A percentile compares a stretch with the other conserved stretches of the same genome.
These are phyloP conservation scores for Leccinum pachyderme DNA, from an alignment of 1,284 basidiomycete species.

Conservation along the genomic window DNA sequence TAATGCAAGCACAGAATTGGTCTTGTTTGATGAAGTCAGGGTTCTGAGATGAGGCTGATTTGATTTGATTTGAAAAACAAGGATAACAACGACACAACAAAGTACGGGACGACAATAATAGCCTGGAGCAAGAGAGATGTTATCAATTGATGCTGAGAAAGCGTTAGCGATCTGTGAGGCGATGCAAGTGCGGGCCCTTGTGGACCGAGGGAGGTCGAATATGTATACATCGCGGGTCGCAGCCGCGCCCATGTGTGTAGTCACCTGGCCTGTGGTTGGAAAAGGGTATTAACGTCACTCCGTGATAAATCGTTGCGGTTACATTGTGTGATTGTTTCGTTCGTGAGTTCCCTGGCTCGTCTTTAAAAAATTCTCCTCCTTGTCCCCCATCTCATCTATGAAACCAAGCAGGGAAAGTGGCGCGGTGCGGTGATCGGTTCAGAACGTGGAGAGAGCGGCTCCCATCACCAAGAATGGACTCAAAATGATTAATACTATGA, in stretches of 20 bases:
- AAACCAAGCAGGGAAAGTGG: background rate
- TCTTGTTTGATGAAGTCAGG: constrained; percentile 2
- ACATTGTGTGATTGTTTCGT: background rate
- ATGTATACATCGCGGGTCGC: background rate
- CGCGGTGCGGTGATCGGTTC: constrained; percentile 1
- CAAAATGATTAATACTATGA: background rate
- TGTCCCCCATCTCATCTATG: background rate
- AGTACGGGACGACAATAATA: background rate
- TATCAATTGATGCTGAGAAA: background rate
- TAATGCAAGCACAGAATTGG: background rate
- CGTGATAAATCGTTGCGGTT: background rate
- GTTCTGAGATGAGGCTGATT: background rate
- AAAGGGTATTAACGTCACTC: background rate
- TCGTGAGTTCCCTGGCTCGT: background rate
- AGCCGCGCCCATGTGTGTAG: background rate
- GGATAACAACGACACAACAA: background rate
- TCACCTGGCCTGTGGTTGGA: background rate
- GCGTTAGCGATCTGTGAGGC: background rate
- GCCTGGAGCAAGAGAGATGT: background rate
- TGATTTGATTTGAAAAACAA: background rate
- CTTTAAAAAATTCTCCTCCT: background rate
- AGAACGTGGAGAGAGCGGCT: background rate
- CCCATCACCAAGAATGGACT: background rate
- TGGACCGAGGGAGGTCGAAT: background rate
- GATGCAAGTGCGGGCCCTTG: background rate